phyloP scores from a whole-genome alignment of 2,329 filamentous ascomycete genomes.

The Ceratocystiopsis sp. region DNA sequence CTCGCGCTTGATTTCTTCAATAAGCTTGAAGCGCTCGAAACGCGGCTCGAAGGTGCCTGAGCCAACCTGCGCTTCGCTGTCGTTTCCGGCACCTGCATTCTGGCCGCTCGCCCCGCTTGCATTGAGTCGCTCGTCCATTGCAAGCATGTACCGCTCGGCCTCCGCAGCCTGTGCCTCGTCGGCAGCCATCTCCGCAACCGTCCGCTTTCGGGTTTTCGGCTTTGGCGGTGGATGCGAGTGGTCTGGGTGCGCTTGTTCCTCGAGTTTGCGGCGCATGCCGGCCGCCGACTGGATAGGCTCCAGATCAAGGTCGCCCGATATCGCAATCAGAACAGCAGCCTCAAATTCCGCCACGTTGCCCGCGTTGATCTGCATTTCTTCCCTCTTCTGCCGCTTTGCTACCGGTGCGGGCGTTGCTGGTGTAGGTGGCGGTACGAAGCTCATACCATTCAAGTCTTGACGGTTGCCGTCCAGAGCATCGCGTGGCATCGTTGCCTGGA shows the following conservation, averaged over 20 bases:
- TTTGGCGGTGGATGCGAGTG: conserved; percentile 62
- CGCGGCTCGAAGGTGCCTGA: conserved; percentile 63
- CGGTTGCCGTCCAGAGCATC: conserved; percentile 9
- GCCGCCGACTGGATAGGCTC: conserved; percentile 54
- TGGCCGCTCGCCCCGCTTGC: conserved; percentile 40
- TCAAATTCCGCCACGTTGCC: conserved; percentile 60
- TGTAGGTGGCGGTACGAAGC: conserved; percentile 45
- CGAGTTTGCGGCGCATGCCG: conserved; percentile 55
- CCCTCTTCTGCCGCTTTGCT: conserved; percentile 50
- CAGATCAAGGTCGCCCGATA: conserved; percentile 58
- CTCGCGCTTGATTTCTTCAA: conserved; percentile 67
- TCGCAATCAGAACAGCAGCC: conserved; percentile 55
- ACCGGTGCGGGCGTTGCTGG: conserved; percentile 39
- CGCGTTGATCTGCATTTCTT: conserved; percentile 60
- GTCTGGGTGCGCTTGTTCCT: conserved; percentile 56
- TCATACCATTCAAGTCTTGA: conserved; percentile 8
- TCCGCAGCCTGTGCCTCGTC: conserved; percentile 85
- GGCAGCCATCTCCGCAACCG: conserved; percentile 83
- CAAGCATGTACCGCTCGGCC: conserved; percentile 82
- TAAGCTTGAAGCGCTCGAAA: conserved; percentile 82
- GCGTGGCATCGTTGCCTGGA: conserved; percentile 58
- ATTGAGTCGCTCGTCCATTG: conserved; percentile 68
- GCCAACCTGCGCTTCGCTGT: conserved; percentile 56
- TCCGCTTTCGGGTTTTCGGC: conserved; percentile 82
- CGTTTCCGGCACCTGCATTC: conserved; percentile 40